These are phyloP conservation scores for Tetramitus jugosus DNA, from an alignment of 208 protist genomes.

Conservation along the genomic window DNA sequence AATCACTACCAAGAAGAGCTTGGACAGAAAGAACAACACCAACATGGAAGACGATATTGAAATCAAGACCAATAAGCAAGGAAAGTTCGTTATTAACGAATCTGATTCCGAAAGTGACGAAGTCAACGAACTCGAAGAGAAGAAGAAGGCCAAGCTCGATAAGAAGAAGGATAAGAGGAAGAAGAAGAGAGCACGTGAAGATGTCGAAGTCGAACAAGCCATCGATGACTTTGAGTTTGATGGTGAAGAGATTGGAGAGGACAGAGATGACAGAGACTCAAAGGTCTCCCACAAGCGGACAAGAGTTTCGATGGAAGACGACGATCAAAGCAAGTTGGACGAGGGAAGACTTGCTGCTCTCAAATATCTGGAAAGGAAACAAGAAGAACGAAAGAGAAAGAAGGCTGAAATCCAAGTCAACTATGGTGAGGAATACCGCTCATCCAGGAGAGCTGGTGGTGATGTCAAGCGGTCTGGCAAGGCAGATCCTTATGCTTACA, in stretches of 20 bases:
- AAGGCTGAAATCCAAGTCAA: neutral
- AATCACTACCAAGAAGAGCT: neutral
- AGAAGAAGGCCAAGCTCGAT: neutral
- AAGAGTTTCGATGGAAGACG: neutral
- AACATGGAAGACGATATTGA: neutral
- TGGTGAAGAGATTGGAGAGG: neutral
- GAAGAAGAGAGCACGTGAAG: neutral
- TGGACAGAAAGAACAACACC: neutral
- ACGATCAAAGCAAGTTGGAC: neutral
- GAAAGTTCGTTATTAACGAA: neutral
- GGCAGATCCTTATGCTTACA: slow-evolving; percentile 21
- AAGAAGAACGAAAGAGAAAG: neutral
- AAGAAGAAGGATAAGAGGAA: neutral
- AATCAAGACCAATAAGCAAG: neutral
- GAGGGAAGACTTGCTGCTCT: too few relatives aligned
- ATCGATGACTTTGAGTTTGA: neutral
- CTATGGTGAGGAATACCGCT: neutral
- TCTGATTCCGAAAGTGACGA: neutral
- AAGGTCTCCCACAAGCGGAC: neutral
- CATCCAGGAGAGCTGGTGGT: neutral
- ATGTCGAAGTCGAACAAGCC: neutral
- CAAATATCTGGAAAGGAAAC: too few relatives aligned
- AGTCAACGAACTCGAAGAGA: neutral
- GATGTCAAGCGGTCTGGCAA: neutral
- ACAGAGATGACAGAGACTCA: neutral